phyloP scores from a whole-genome alignment of 225 moss, liverwort and hornwort species.

The Marchantia polymorpha region DNA sequence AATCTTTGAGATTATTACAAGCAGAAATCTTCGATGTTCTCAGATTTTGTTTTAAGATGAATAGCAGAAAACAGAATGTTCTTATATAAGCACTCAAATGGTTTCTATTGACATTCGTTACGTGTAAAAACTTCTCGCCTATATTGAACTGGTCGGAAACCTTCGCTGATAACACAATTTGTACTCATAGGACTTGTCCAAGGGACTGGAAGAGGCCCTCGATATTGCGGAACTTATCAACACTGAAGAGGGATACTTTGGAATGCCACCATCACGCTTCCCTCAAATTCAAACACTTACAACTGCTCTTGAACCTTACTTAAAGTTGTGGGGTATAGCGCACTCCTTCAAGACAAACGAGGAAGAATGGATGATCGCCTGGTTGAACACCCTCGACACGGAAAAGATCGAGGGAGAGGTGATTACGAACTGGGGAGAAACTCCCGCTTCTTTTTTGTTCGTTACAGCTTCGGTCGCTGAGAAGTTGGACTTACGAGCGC shows the following conservation, averaged over 20 bases:
- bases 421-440: neutral
- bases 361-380: constrained; percentile 83
- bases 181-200: constrained; percentile 48
- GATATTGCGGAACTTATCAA: constrained; percentile 61
- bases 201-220: constrained; percentile 64
- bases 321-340: constrained; percentile 78
- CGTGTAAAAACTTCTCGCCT: no score
- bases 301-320: constrained; percentile 57
- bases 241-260: constrained; percentile 76
- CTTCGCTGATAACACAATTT: no score
- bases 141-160: no score
- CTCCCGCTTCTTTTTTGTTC: neutral
- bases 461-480: neutral
- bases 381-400: constrained; percentile 60
- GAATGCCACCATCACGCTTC: constrained; percentile 77
- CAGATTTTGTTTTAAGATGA: no score
- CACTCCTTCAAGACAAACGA: constrained; percentile 65
- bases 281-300: constrained; percentile 71
- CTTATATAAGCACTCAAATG: no score
- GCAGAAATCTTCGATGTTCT: no score
- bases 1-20: no score
- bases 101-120: no score
- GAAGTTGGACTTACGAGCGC: no score
- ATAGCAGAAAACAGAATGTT: no score
- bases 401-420: constrained; percentile 90